Evolutionary conservation across 1,284 basidiomycete species (phyloP), one percentile per base, ranked within the genome.

Genomic region (Cutaneotrichosporon cyanovorans): DNA sequence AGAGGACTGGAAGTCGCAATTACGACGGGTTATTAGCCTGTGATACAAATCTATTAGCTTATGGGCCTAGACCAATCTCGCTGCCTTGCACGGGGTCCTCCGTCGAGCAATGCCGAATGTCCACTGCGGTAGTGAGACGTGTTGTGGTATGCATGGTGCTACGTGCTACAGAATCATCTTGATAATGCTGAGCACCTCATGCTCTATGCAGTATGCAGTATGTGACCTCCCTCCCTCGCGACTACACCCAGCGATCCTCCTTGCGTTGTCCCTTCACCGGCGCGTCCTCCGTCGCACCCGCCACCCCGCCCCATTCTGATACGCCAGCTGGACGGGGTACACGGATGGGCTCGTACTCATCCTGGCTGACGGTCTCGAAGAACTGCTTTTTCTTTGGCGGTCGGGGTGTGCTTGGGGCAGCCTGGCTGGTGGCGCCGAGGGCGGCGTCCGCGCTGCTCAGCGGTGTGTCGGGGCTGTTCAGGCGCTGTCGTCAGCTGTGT

Each of bases 221-320:
- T 28, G 25, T 28, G 25, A 28, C 25, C 25, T n/a, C 25, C 25
- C 25, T 28, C 25, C 25, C 25, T 28, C 32, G n/a, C n/a, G n/a
- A n/a, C 32, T 36, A 69, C 15, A 70, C 68, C 65, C 66, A 66
- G 16, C 68, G 56, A 50, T 70, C 68, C 51, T 61, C 60, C 42
- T 61, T 60, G 37, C 68, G 40, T 22, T 51, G 40, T 3, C 68
- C 68, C 50, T 64, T 66, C n/a, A 67, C 32, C 10, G 67, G 66
- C 22, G 65, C 65, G 34, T 71, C 68, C 33, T 59, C 58, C 15
- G 49, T 46, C 3, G 42, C 53, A 3, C 80, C 83, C n/a, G 83
- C 79, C 4, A 86, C 81, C 48, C 87, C 90, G 47, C 89, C 89
- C 89, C 88, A 92, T 61, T 92, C 88, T 0, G 87, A 83, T 11